Conservation (phyloP, 352 stramenopile genomes). For the Phytopythium mirpurense region DNA sequence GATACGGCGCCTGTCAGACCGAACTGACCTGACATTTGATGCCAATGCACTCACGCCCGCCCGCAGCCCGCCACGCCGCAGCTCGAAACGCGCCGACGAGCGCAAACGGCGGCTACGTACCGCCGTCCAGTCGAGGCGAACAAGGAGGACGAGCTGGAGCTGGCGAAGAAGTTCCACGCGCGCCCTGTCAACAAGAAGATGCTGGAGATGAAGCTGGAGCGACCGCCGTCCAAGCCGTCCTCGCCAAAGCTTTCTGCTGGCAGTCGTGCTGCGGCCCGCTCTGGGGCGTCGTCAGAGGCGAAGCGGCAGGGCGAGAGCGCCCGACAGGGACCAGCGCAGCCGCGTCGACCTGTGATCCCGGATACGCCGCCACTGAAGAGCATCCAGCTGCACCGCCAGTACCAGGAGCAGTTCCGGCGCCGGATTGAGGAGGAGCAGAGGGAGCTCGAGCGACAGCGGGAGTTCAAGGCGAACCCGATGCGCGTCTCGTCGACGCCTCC, state of each 20-base stretch:
- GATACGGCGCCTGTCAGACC: background rate
- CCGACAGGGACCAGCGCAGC: constrained; percentile 17
- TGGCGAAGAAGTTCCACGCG: constrained; percentile 76
- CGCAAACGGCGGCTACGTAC: constrained; percentile 32
- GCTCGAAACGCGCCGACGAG: constrained; percentile 58
- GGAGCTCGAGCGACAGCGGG: constrained; percentile 40
- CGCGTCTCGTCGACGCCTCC: constrained; percentile 44
- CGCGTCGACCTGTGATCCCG: constrained; percentile 42
- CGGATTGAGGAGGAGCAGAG: constrained; percentile 53
- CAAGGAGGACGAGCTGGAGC: constrained; percentile 69
- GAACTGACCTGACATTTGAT: background rate
- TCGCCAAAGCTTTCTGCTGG: constrained; percentile 43
- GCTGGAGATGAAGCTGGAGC: constrained; percentile 32
- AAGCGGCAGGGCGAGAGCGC: constrained; percentile 15
- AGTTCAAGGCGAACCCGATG: constrained; percentile 75
- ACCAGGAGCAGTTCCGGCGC: constrained; percentile 65
- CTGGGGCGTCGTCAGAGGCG: constrained; percentile 22
- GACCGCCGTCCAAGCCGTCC: constrained; percentile 23
- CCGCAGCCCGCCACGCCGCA: constrained; percentile 58
- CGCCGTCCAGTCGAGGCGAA: constrained; percentile 48
- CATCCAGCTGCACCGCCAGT: constrained; percentile 63
- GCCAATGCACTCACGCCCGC: background rate
- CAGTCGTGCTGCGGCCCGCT: constrained; percentile 25
- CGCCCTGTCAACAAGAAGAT: constrained; percentile 54
- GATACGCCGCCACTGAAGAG: constrained; percentile 73